These are phyloP conservation scores for Exophiala calicioides DNA, from an alignment of 2,329 filamentous ascomycete genomes.

Conservation along the genomic window DNA sequence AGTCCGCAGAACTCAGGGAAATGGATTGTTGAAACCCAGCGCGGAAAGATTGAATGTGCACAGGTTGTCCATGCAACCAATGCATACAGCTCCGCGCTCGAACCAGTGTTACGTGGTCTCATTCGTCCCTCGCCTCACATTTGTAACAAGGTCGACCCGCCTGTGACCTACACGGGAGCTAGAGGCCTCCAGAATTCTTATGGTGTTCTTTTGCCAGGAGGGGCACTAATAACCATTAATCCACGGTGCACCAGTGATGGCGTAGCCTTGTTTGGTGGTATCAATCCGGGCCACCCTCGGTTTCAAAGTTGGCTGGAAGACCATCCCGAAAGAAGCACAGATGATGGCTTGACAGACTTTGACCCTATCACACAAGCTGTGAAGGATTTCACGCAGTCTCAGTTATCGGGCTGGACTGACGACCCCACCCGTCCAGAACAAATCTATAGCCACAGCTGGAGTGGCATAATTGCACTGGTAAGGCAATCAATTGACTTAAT, in stretches of 20 bases:
- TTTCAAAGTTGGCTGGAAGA: slow-evolving; percentile 3
- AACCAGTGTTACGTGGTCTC: slow-evolving; percentile 3
- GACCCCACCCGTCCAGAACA: background rate
- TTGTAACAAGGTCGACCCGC: background rate
- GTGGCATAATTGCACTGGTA: slow-evolving; percentile 4
- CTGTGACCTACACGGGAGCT: background rate
- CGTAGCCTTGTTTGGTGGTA: background rate
- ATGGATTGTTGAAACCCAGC: slow-evolving; percentile 3
- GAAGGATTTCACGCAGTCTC: slow-evolving; percentile 1
- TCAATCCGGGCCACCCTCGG: background rate
- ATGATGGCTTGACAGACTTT: slow-evolving; percentile 3
- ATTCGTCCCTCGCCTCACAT: slow-evolving; percentile 4
- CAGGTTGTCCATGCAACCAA: slow-evolving; percentile 7
- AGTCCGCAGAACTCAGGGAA: background rate
- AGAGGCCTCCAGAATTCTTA: slow-evolving; percentile 2
- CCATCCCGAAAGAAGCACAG: background rate
- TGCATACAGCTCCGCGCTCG: slow-evolving; percentile 8
- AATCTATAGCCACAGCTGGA: slow-evolving; percentile 2
- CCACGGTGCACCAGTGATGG: background rate
- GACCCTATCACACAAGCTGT: slow-evolving; percentile 2
- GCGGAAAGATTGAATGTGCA: slow-evolving; percentile 3
- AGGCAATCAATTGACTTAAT: background rate
- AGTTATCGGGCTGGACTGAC: background rate
- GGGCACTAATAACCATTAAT: slow-evolving; percentile 4
- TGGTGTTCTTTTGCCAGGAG: background rate